These are phyloP conservation scores for Fusarium avenaceum DNA, from an alignment of 2,329 filamentous ascomycete species.

Conservation along the genomic window DNA sequence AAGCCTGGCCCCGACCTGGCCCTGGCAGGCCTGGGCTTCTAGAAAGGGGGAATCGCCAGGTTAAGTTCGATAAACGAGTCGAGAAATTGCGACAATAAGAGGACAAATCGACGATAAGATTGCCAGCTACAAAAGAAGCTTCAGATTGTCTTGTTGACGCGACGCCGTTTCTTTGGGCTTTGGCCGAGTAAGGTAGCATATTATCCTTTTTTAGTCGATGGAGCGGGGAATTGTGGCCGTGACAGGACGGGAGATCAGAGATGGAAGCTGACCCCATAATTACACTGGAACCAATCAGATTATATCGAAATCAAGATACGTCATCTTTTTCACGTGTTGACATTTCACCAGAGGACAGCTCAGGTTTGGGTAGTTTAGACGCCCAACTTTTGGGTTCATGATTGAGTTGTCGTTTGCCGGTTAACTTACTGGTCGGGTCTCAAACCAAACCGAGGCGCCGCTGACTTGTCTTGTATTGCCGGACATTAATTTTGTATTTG, in stretches of 20 bases:
- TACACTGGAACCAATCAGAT: slow-evolving; percentile 37
- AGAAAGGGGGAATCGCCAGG: slow-evolving; percentile 11
- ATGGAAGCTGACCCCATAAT: slow-evolving; percentile 33
- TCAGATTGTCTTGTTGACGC: slow-evolving; percentile 14
- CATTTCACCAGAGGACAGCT: neutral
- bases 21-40: neutral
- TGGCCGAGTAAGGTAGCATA: slow-evolving; percentile 16
- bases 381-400: slow-evolving; percentile 19
- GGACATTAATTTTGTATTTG: slow-evolving; percentile 14
- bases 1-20: slow-evolving; percentile 17
- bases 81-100: slow-evolving; percentile 9
- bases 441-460: slow-evolving; percentile 1
- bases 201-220: slow-evolving; percentile 21
- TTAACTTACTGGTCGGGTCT: neutral
- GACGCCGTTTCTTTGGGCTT: slow-evolving; percentile 18
- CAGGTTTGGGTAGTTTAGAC: slow-evolving; percentile 13
- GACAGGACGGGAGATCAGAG: slow-evolving; percentile 3
- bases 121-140: neutral
- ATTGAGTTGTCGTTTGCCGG: slow-evolving; percentile 17
- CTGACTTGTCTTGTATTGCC: slow-evolving; percentile 4
- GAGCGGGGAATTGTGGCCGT: slow-evolving; percentile 35
- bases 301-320: slow-evolving; percentile 32
- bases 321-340: slow-evolving; percentile 34
- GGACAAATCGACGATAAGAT: slow-evolving; percentile 12
- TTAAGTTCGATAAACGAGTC: slow-evolving; percentile 1